Base-by-base conservation (phyloP, 139 green algal species). In the Trebouxia sp. region DNA sequence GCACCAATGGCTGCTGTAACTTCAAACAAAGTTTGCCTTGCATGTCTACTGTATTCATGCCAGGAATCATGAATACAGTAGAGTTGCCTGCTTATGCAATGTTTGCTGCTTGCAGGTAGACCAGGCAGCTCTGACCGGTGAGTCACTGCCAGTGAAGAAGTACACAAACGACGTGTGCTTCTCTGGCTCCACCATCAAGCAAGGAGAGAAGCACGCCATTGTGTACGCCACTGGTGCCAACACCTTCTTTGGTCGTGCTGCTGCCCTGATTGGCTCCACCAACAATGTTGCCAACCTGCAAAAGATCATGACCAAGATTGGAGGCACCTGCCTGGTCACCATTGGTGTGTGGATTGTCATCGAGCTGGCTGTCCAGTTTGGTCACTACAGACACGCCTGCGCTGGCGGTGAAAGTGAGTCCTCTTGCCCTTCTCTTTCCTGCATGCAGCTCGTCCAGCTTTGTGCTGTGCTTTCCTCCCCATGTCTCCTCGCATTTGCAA, bases 161-260 rank as follows among this genome's bases (percentile, higher is more conserved):
- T 91, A 89, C 83, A 87, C 88, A 7, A 93, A 93, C 17, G 88
- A 96, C 58, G 90, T 95, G 0, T 84, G 83, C 8, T 96, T 95
- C 78, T 91, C 85, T 5, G 94, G 94, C 50, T 97, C 93, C 30
- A 92, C 92, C 74, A 92, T 96, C 85, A 97, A 96, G 89, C 91
- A 94, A 62, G 94, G 94, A 65, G 94, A 98, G 86, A 85, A 89
- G 50, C 88, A 98, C 47, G 87, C 84, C 30, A 51, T 96, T 17
- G 93, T 96, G 14, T 94, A 94, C 58, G 91, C 89, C 6, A 97
- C 92, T 9, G 93, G 91, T 65, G 58, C 89, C 47, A 87, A 98
- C 86, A 97, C 94, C 58, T 98, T 98, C 89, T 97, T 98, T 80
- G 92, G 92, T 22, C 92, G 93, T 51, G 92, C 94, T 37, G 93